Evolutionary conservation across 169 alveolate genomes (phyloP).

Genomic region (Plasmodium fragile): DNA sequence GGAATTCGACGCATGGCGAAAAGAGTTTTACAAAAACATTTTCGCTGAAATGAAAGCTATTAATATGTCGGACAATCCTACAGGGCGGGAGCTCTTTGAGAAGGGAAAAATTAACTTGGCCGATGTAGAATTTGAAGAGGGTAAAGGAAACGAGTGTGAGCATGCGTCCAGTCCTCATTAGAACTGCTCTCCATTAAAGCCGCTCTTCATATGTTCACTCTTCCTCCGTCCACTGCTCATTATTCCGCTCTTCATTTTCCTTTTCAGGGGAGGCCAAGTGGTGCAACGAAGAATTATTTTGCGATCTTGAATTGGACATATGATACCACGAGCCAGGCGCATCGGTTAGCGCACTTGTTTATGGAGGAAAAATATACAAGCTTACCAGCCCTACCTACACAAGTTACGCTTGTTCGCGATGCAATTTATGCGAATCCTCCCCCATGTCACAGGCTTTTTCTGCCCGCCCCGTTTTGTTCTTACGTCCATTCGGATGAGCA

Average conservation of each 20-base stretch:
- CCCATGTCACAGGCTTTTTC: not conserved
- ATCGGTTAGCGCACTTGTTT: not conserved
- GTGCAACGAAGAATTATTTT: constrained; percentile 64
- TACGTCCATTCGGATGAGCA: not conserved
- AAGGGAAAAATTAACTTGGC: constrained; percentile 29
- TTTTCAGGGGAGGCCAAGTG: constrained; percentile 59
- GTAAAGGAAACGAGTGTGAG: not conserved
- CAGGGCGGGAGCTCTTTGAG: constrained; percentile 70
- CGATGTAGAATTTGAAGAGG: constrained; percentile 52
- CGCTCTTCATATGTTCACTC: not conserved
- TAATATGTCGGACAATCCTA: constrained; percentile 45
- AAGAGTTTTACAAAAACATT: constrained; percentile 52
- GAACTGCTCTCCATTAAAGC: too few species aligned
- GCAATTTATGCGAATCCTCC: not conserved
- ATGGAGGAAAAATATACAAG: not conserved
- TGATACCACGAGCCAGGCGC: not conserved
- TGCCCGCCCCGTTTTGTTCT: not conserved
- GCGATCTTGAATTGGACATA: constrained; percentile 46
- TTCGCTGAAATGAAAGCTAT: constrained; percentile 25
- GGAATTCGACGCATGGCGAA: constrained; percentile 71
- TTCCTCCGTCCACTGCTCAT: not conserved
- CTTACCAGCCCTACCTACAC: not conserved
- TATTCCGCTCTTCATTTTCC: not conserved
- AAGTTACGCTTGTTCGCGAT: not conserved
- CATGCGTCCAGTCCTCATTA: not conserved